Conservation (phyloP, 2,329 filamentous ascomycete genomes). For the Tolypocladium tropicale region DNA sequence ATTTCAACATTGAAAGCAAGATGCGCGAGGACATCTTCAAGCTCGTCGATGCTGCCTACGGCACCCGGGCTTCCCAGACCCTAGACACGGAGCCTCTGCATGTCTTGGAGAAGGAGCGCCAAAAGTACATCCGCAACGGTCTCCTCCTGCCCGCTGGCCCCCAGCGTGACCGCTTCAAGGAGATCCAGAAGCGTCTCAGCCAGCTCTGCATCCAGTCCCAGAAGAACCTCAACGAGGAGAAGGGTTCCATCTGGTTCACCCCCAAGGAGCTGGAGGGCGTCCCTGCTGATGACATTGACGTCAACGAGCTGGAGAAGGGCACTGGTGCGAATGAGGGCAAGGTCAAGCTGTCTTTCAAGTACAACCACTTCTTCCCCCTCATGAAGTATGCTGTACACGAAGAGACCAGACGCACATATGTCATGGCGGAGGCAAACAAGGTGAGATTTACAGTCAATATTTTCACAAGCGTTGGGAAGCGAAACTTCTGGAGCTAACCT, state of each 20-base stretch:
- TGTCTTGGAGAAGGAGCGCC: conserved; percentile 69
- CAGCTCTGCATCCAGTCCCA: conserved; percentile 65
- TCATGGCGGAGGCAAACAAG: conserved; percentile 73
- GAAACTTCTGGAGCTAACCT: background rate
- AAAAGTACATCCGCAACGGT: conserved; percentile 68
- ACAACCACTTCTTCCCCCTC: conserved; percentile 68
- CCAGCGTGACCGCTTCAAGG: conserved; percentile 71
- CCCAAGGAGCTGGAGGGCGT: conserved; percentile 64
- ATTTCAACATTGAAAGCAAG: conserved; percentile 65
- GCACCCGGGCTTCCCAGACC: conserved; percentile 37
- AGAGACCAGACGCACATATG: conserved; percentile 57
- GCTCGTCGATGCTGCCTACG: conserved; percentile 49
- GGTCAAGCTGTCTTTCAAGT: conserved; percentile 70
- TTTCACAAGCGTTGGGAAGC: background rate
- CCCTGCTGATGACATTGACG: conserved; percentile 55
- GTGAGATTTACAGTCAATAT: conserved; percentile 18
- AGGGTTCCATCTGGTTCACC: conserved; percentile 71
- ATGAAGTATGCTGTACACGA: conserved; percentile 67
- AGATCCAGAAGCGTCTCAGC: conserved; percentile 72
- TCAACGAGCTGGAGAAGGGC: conserved; percentile 59
- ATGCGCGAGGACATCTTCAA: conserved; percentile 78
- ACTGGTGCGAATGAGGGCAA: conserved; percentile 63
- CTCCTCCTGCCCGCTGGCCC: conserved; percentile 59
- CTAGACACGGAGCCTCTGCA: conserved; percentile 60
- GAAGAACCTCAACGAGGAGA: conserved; percentile 76